Base-by-base conservation (phyloP, 768 basidiomycete species). In the Terana coerulea region DNA sequence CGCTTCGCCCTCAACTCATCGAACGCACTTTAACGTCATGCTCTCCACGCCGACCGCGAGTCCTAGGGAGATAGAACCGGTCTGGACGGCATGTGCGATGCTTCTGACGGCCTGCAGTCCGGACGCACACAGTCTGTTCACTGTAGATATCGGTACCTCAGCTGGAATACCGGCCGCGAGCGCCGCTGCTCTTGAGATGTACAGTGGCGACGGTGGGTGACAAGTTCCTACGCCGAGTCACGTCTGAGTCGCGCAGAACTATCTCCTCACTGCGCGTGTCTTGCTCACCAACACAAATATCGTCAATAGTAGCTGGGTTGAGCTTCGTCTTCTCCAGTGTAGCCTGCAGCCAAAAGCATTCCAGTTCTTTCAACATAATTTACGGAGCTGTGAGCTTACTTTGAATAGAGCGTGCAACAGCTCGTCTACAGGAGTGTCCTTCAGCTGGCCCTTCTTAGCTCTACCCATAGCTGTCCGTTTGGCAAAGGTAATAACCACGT, bases 81-180 rank as follows among this genome's bases (percentile, higher is more conserved):
- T 69, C 55, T 84, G 78, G 58, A 98, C 94, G 51, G 87, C 79
- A 66, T 95, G 87, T 15, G 94, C 92, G 44, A 98, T 88, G 63
- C 76, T 83, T 52, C 90, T 83, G 55, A 98, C 85, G n/a, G 95
- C 87, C 80, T 95, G 91, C 43, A 98, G 75, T 21, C 95, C 94
- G 0, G 93, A 95, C 2, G 93, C 90, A 69, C 95, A 99, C 44
- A 98, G 79, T 51, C 95, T 77, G 68, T 99, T 99, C 48, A 98
- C 83, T 10, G 89, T 87, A 19, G 88, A 88, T 55, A 98, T 78
- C n/a, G 95, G 88, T 12, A 92, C 85, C 56, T 84, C 73, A 49
- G 86, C 77, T 2, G 94, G 95, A 57, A 97, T 88, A 11, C 93
- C 94, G 24, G 93, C 91, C 29, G 89, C 83, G 35, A 95, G 75